Base-by-base conservation (phyloP, 148 eudicot species). In the Rhododendron simsii region DNA sequence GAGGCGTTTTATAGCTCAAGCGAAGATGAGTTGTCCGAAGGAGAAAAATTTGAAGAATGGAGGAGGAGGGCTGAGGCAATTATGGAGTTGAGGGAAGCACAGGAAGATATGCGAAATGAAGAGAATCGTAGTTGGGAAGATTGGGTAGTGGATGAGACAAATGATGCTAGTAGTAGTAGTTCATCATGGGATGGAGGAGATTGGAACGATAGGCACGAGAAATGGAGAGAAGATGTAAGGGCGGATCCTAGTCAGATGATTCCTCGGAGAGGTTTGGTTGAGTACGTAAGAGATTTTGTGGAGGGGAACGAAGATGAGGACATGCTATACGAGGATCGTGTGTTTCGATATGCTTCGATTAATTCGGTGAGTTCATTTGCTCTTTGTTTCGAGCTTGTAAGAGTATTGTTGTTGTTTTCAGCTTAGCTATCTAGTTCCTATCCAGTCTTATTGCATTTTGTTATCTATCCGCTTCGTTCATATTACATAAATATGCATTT, bases 91-190 rank as follows among this genome's bases (percentile, higher is more conserved):
- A 94, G 96, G 89, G 98, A 98, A 90, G 98, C 95, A 53, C 96
- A 93, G 80, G 96, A 95, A 69, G 96, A 92, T 74, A 79, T 89
- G 81, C 92, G 85, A 91, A 98, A 98, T 88, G 94, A 95, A 85
- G 98, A 98, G 92, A 90, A 83, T 80, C 91, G 98, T 86, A 87
- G 88, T 89, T 98, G 99, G 99, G 99, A 98, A 86, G 99, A 98
- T 88, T 98, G 99, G 99, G 85, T 98, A 86, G 91, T 93, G 82
- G 91, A 91, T 20, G 93, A 81, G 14, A 88, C 85, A 45, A 84
- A 82, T 82, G 88, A 85, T 84, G 83, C 3, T 47, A 82, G 81
- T 78, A 85, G 85, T 35, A 86, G 84, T 83, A 85, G 82, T 78
- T 81, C 90, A 16, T 86, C 93, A 1, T 91, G 91, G 91, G 88